Evolutionary conservation across 768 basidiomycete species (phyloP), one percentile per base, ranked within the genome.

Genomic region (Rhodotorula graminis): DNA sequence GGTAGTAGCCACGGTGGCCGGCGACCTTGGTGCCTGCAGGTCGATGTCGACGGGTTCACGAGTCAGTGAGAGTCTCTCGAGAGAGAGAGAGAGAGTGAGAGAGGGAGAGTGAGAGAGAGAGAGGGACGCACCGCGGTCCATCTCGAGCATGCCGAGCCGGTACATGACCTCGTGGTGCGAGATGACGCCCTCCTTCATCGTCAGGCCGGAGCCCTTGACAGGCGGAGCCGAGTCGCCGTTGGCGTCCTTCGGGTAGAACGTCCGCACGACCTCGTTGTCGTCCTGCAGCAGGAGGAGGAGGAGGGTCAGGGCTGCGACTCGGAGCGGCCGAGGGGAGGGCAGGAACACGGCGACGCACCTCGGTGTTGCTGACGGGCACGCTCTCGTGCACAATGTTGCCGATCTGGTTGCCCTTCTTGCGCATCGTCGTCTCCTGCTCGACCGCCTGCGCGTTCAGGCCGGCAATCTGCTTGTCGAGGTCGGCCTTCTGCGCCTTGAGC

Each of bases 141-240:
- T 88, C 81, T 98, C 96, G 87, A 95, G 93, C 33, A 92, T 93
- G 78, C 96, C 96, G 40, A 99, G 83, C 56, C 92, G 87, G 60
- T 93, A 86, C 60, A 99, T 86, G 37, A 98, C 92, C 83, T 99
- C 96, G 78, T 99, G 94, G 81, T 99, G 96, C n/a, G 95, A 89
- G 82, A 98, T 85, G 79, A 98, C 92, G 61, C 86, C 89, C 8
- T 85, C 83, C 27, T 80, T 77, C 80, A 86, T 87, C 25, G 61
- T 64, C 23, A 70, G 57, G 23, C 67, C 72, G 9, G 49, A 69
- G 16, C 75, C 75, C 69, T 73, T 73, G 64, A 61, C 58, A 0
- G 75, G 75, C 29, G 67, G 66, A 9, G 71, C 64, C 52, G 72
- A 77, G 76, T 89, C 86, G 33, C 89, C 90, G 76, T 91, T 87